Evolutionary conservation across 768 basidiomycete species (phyloP).

Genomic region (Mycena leptocephala): DNA sequence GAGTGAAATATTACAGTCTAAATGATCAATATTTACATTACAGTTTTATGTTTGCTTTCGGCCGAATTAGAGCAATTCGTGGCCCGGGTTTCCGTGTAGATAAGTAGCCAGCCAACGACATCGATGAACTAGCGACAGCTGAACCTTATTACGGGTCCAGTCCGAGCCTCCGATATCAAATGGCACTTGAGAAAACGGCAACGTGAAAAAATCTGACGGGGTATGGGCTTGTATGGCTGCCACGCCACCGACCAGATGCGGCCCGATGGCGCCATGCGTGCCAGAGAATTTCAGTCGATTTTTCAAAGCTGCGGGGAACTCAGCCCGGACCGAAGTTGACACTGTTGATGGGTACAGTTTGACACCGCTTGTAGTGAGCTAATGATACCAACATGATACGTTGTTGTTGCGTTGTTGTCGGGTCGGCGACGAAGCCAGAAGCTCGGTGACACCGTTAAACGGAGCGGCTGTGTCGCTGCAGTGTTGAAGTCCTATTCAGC

Average conservation of each 20-base stretch:
- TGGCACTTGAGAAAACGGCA: neutral
- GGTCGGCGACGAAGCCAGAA: neutral
- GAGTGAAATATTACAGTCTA: no score
- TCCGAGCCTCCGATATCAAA: neutral
- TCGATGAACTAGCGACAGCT: neutral
- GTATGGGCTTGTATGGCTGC: neutral
- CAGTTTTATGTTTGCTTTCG: no score
- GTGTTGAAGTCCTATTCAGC: neutral
- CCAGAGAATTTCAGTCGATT: neutral
- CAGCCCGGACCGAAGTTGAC: no score
- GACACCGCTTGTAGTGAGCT: neutral
- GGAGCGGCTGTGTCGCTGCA: neutral
- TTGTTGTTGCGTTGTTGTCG: neutral
- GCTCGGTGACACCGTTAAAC: neutral
- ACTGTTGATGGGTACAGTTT: no score
- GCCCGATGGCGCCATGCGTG: neutral
- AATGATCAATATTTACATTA: no score
- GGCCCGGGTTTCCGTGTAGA: neutral
- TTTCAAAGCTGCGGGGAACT: no score
- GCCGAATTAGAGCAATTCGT: neutral
- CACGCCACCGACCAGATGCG: neutral
- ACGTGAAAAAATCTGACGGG: neutral
- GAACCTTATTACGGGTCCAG: neutral
- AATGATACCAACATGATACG: neutral
- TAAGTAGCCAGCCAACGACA: neutral